Percentiles rank a stretch among this genome's conserved stretches.
Evolutionary conservation across 352 stramenopile genomes (phyloP).

Genomic region (Phytophthora macrochlamydospora): DNA sequence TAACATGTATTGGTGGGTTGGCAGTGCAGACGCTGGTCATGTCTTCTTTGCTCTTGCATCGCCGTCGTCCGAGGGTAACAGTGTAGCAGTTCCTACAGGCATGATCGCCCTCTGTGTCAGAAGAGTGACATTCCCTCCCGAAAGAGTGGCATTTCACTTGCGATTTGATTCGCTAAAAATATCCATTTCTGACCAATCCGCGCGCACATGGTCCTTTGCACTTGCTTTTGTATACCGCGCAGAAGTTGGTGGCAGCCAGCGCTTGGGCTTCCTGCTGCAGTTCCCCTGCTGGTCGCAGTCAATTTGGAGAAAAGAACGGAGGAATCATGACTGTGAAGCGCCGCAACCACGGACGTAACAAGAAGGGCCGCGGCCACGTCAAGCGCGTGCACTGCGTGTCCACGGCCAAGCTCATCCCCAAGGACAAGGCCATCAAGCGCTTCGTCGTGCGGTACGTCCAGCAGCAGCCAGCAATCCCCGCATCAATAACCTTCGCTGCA

Average conservation of each 20-base stretch:
- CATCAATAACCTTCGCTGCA: background rate
- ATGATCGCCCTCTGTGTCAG: too few species aligned
- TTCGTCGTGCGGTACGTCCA: constrained; percentile 89
- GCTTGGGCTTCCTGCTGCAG: constrained; percentile 32
- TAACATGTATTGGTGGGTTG: constrained; percentile 42
- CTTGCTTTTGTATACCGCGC: constrained; percentile 36
- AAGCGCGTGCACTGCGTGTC: constrained; percentile 98
- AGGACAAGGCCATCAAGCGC: constrained; percentile 94
- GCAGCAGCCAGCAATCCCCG: background rate
- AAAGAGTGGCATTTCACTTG: background rate
- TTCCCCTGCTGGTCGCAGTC: constrained; percentile 23
- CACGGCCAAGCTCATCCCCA: constrained; percentile 99
- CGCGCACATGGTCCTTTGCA: background rate
- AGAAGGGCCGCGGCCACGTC: constrained; percentile 98
- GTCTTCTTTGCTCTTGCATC: too few species aligned
- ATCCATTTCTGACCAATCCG: constrained; percentile 35
- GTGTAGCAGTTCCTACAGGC: too few species aligned
- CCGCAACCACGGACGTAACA: constrained; percentile 99
- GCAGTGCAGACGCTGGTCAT: constrained; percentile 26
- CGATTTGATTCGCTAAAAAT: constrained; percentile 29
- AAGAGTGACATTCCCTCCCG: background rate
- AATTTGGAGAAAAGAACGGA: constrained; percentile 90
- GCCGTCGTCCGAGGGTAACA: too few species aligned
- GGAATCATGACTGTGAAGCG: constrained; percentile 99
- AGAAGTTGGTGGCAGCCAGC: constrained; percentile 56